Conservation (phyloP, 192 early-diverging fungal genomes). For the Coemansia sp. region DNA sequence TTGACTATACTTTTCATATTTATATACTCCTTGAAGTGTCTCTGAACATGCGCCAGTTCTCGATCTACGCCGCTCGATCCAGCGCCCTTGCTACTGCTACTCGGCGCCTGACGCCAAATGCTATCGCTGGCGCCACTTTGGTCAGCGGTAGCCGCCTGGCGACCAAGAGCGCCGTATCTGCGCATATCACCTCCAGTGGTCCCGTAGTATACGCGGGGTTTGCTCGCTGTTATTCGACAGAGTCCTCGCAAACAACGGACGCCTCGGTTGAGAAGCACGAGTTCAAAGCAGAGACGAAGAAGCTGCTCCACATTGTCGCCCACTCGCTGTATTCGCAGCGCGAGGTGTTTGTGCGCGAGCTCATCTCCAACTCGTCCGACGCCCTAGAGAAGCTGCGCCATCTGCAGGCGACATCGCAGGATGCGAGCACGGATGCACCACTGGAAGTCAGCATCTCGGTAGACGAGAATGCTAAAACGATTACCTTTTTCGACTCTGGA, state of each 20-base stretch:
- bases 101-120: constrained; percentile 3
- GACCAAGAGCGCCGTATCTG: not conserved
- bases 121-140: not conserved
- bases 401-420: constrained; percentile 75
- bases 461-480: constrained; percentile 71
- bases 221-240: constrained; percentile 41
- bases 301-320: constrained; percentile 93
- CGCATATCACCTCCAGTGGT: not conserved
- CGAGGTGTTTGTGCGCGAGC: constrained; percentile 97
- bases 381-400: constrained; percentile 95
- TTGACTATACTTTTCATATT: not conserved
- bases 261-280: constrained; percentile 61
- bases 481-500: constrained; percentile 91
- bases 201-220: not conserved
- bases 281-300: constrained; percentile 89
- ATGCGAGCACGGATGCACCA: constrained; percentile 76
- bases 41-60: constrained; percentile 45
- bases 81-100: constrained; percentile 16
- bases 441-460: constrained; percentile 85
- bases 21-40: not conserved
- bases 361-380: constrained; percentile 96
- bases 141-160: constrained; percentile 1
- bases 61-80: constrained; percentile 27
- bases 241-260: constrained; percentile 11
- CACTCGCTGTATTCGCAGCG: constrained; percentile 94